Percentiles rank a stretch among this genome's conserved stretches.
Conservation (phyloP, 441 rosid genomes). For the Erodium moschatum region DNA sequence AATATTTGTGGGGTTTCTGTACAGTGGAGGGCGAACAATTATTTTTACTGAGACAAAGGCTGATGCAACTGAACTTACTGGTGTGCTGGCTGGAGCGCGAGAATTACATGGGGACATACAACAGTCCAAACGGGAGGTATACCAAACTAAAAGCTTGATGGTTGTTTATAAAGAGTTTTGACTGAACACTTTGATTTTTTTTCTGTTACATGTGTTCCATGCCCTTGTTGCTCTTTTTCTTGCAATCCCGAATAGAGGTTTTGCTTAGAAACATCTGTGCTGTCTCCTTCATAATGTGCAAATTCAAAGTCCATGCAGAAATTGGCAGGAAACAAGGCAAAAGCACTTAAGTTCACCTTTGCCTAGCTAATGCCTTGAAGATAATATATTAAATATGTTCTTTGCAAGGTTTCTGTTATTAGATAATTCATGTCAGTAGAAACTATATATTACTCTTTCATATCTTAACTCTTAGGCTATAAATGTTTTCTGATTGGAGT, state of each 20-base stretch:
- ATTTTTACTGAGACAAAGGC: slow-evolving; percentile 83
- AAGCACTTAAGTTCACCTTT: no score
- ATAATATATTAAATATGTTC: no score
- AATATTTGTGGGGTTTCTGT: slow-evolving; percentile 15
- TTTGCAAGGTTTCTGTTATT: no score
- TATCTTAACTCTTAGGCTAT: not conserved
- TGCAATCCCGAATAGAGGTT: no score
- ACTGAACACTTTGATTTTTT: not conserved
- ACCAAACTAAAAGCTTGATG: not conserved
- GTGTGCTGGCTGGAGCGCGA: slow-evolving; percentile 66
- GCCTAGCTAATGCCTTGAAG: no score
- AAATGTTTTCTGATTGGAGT: not conserved
- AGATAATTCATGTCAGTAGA: no score
- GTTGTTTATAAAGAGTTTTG: not conserved
- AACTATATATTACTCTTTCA: not conserved
- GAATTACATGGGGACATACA: slow-evolving; percentile 89
- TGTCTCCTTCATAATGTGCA: no score
- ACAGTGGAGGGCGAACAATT: slow-evolving; percentile 86
- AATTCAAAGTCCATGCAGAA: no score
- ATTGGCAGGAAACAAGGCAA: no score
- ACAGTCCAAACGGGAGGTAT: slow-evolving; percentile 87
- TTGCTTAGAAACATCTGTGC: no score
- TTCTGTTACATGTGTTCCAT: not conserved
- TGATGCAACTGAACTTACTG: slow-evolving; percentile 78
- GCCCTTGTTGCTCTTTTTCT: no score